Evolutionary conservation across 768 basidiomycete genomes (phyloP), one percentile per base, ranked within the genome.

Genomic region (Amyloporia xantha): DNA sequence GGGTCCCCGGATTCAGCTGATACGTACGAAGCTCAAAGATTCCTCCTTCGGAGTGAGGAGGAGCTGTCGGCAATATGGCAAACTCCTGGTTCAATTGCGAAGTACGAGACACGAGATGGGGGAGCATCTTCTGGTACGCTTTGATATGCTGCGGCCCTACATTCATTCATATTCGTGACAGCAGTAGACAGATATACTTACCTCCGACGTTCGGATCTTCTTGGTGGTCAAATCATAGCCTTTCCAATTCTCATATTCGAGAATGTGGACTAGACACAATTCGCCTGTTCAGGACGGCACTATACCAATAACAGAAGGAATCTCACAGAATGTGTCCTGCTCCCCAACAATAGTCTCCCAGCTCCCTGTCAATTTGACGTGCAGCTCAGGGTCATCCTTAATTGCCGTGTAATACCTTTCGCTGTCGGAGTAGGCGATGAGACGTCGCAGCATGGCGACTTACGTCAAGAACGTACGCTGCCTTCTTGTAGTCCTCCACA

Each of bases 11-110:
- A 59, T 85, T 82, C 50, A 96, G 68, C 62, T 82, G 82, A 68
- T 99, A 99, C 30, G 78, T 82, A 58, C 96, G 77, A 58, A 98
- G 72, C 68, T 99, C 96, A 62, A 96, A 99, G 40, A 99, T 73
- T 4, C 96, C 95, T 5, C 94, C 95, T 56, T 86, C 78, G 4
- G 81, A 75, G 56, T 77, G 85, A 4, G 94, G 93, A 27, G 93
- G 91, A 17, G 89, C 78, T 1, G 92, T 90, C 5, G 93, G 91
- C 62, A 94, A 82, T 71, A 97, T 95, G 1, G 90, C 91, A 68
- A 99, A 99, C 64, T 99, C 95, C 63, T 92, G 91, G 57, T 79
- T 82, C 41, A 95, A 76, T 57, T 95, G 91, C 13, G 77, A 76
- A 25, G 82, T 75, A 36, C 94, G 81, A 13, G 81, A 82, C 11